Percentiles rank a stretch among this genome's conserved stretches.
Evolutionary conservation across 2,329 filamentous ascomycete genomes (phyloP).

Genomic region (Ambrosiella beaveri): DNA sequence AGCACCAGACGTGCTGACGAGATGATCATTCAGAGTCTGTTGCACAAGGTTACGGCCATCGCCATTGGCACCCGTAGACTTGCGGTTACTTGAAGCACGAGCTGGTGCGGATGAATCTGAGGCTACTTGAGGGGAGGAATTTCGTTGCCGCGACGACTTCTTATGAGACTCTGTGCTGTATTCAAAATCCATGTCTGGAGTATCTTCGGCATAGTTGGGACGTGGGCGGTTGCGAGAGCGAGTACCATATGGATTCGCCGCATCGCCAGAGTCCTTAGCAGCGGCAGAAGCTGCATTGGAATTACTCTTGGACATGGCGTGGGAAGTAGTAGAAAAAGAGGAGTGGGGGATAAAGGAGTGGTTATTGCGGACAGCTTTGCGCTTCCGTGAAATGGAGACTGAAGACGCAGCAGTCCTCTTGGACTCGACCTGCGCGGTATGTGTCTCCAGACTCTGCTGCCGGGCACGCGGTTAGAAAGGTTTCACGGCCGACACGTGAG

Average conservation of each 20-base stretch:
- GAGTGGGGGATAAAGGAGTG: not conserved
- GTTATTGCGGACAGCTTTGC: not conserved
- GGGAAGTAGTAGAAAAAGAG: slow-evolving; percentile 8
- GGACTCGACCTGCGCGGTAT: not conserved
- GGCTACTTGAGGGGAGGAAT: slow-evolving; percentile 10
- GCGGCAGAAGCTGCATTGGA: slow-evolving; percentile 26
- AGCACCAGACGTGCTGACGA: not conserved
- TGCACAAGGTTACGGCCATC: slow-evolving; percentile 12
- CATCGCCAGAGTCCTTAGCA: slow-evolving; percentile 32
- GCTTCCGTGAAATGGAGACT: no score
- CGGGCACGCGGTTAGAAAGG: not conserved
- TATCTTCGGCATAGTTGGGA: slow-evolving; percentile 89
- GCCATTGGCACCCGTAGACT: slow-evolving; percentile 24
- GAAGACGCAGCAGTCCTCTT: not conserved
- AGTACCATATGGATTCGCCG: slow-evolving; percentile 67
- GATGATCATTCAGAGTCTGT: slow-evolving; percentile 10
- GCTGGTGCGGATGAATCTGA: slow-evolving; percentile 18
- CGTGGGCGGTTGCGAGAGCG: slow-evolving; percentile 80
- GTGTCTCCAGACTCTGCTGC: not conserved
- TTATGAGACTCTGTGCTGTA: slow-evolving; percentile 45
- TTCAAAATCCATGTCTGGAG: slow-evolving; percentile 65
- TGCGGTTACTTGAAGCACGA: slow-evolving; percentile 24
- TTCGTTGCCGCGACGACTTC: slow-evolving; percentile 30
- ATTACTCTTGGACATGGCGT: slow-evolving; percentile 31
- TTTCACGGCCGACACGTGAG: slow-evolving; percentile 1